phyloP scores from a whole-genome alignment of 768 basidiomycete species.

The Pulveroboletus sp. region DNA sequence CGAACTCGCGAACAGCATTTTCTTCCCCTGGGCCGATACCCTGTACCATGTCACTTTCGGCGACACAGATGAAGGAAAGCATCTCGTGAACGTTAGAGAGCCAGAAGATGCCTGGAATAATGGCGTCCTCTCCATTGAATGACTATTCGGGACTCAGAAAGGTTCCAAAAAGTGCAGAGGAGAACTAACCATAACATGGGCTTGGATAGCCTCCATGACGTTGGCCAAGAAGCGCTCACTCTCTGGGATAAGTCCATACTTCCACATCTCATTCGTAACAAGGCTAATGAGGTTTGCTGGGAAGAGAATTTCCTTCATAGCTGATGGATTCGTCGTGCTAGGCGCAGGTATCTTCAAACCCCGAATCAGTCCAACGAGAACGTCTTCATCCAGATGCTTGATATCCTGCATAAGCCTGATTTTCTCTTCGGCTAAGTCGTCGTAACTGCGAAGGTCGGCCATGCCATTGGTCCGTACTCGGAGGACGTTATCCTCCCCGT shows the following conservation, averaged over 20 bases:
- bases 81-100: slow-evolving; percentile 99
- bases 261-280: slow-evolving; percentile 99
- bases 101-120: slow-evolving; percentile 98
- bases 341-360: slow-evolving; percentile 92
- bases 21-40: slow-evolving; percentile 97
- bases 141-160: slow-evolving; percentile 44
- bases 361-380: slow-evolving; percentile 83
- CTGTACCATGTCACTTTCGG: slow-evolving; percentile 98
- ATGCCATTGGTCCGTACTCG: slow-evolving; percentile 63
- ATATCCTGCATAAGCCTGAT: slow-evolving; percentile 88
- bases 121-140: slow-evolving; percentile 89
- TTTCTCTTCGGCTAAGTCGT: slow-evolving; percentile 94
- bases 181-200: slow-evolving; percentile 88
- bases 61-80: slow-evolving; percentile 97
- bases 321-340: slow-evolving; percentile 85
- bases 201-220: slow-evolving; percentile 97
- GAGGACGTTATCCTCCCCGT: slow-evolving; percentile 71
- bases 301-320: slow-evolving; percentile 96
- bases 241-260: slow-evolving; percentile 93
- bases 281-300: slow-evolving; percentile 97
- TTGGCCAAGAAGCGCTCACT: slow-evolving; percentile 98
- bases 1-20: slow-evolving; percentile 84
- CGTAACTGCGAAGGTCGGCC: slow-evolving; percentile 67
- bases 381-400: slow-evolving; percentile 88
- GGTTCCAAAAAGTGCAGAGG: neutral